These are phyloP conservation scores for Fusarium sp. DNA, from an alignment of 2,329 filamentous ascomycete genomes.

Conservation along the genomic window DNA sequence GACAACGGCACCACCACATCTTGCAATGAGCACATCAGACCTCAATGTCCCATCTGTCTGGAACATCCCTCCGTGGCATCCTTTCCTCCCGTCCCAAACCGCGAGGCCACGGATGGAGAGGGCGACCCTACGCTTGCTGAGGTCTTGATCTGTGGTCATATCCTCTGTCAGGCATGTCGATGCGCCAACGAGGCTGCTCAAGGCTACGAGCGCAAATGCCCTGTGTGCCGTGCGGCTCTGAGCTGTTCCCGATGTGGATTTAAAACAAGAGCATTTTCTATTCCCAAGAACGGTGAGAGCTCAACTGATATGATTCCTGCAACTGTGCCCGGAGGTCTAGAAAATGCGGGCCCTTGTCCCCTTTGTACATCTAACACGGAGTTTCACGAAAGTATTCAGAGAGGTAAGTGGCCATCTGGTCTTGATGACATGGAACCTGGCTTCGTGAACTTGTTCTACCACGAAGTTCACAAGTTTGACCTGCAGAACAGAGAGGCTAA, in stretches of 20 bases:
- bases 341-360: slow-evolving; percentile 1
- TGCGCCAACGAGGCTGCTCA: background rate
- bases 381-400: slow-evolving; percentile 3
- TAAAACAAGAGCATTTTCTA: accelerated
- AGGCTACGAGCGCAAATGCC: background rate
- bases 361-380: slow-evolving; percentile 15
- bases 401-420: slow-evolving; percentile 11
- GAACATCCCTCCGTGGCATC: slow-evolving; percentile 16
- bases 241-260: slow-evolving; percentile 5
- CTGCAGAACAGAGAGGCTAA: accelerated
- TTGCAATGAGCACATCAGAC: background rate
- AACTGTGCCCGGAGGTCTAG: background rate
- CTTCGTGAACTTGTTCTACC: slow-evolving; percentile 32
- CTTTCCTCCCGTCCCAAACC: background rate
- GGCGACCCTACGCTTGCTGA: background rate
- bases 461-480: slow-evolving; percentile 16
- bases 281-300: background rate
- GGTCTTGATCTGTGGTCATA: slow-evolving; percentile 39
- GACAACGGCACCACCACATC: background rate
- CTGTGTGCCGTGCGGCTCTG: slow-evolving; percentile 16
- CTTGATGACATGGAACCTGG: slow-evolving; percentile 14
- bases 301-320: background rate
- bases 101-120: background rate
- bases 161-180: slow-evolving; percentile 35
- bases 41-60: slow-evolving; percentile 33